These are phyloP conservation scores for Pogostemon cablin DNA, from an alignment of 257 asterid genomes.

Conservation along the genomic window DNA sequence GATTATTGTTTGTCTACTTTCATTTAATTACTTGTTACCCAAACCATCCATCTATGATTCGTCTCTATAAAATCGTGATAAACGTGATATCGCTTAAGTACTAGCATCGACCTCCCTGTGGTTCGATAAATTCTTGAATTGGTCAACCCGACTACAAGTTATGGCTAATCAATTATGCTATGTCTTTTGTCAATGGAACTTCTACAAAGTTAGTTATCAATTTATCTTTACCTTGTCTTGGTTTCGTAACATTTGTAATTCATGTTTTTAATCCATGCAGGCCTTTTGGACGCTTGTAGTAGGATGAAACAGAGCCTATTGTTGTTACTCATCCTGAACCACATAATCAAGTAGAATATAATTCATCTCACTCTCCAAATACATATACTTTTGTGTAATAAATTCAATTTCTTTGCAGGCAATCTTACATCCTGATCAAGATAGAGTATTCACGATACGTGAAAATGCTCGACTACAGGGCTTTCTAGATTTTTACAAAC, in stretches of 20 bases:
- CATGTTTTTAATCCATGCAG: constrained; percentile 36
- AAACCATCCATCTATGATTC: too few relatives aligned
- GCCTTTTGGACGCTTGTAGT: constrained; percentile 94
- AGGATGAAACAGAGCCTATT: constrained; percentile 88
- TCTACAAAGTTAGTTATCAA: constrained; percentile 58
- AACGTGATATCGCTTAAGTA: too few relatives aligned
- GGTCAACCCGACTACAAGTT: too few relatives aligned
- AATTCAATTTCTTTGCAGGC: constrained; percentile 36
- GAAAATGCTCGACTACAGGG: constrained; percentile 96
- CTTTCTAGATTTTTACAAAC: constrained; percentile 74
- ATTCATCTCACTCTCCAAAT: too few relatives aligned
- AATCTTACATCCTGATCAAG: constrained; percentile 67
- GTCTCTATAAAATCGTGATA: too few relatives aligned
- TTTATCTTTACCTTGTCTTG: background rate
- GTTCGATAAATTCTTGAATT: too few relatives aligned
- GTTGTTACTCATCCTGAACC: constrained; percentile 91
- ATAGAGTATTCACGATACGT: constrained; percentile 79
- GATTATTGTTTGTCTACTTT: too few relatives aligned
- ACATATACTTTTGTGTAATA: background rate
- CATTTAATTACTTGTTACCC: too few relatives aligned
- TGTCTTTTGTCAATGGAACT: constrained; percentile 58
- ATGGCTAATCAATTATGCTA: too few relatives aligned
- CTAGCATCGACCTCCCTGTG: too few relatives aligned
- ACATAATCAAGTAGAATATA: constrained; percentile 64
- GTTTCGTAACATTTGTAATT: background rate